phyloP scores from a whole-genome alignment of 805 yeast genomes.

The Cyberlindnera xylosilytica region DNA sequence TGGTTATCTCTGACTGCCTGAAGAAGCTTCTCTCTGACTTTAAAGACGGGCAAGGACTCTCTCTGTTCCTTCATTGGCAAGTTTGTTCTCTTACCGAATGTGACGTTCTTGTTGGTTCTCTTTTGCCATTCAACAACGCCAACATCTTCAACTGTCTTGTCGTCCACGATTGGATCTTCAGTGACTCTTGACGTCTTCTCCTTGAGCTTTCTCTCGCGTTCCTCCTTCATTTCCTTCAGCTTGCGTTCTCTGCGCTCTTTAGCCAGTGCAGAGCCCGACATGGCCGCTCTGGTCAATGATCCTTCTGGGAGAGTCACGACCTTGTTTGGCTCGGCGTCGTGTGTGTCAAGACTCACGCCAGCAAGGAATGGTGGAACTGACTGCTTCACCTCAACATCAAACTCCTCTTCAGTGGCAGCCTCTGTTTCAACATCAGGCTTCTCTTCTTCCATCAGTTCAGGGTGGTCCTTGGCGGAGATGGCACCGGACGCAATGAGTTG shows the following conservation, averaged over 20 bases:
- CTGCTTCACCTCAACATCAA: constrained; percentile 71
- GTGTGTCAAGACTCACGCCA: constrained; percentile 41
- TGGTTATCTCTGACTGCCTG: constrained; percentile 59
- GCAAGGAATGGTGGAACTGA: constrained; percentile 70
- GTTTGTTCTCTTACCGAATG: constrained; percentile 37
- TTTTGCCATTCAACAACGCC: constrained; percentile 28
- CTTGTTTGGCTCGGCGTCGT: constrained; percentile 48
- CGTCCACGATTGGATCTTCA: constrained; percentile 12
- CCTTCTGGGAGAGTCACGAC: constrained; percentile 78
- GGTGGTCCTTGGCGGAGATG: constrained; percentile 62
- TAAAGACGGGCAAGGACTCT: constrained; percentile 70
- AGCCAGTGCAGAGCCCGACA: constrained; percentile 67
- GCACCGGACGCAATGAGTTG: constrained; percentile 83
- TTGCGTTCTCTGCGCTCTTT: constrained; percentile 61
- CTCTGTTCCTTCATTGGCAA: constrained; percentile 50
- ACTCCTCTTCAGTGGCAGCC: constrained; percentile 34
- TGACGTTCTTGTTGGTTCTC: constrained; percentile 27
- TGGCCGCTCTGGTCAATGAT: constrained; percentile 70
- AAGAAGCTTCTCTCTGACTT: constrained; percentile 58
- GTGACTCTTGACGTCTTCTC: constrained; percentile 28
- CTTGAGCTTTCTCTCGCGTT: constrained; percentile 51
- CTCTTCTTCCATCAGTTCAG: constrained; percentile 49
- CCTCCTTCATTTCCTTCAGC: constrained; percentile 46
- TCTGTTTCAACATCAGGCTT: constrained; percentile 25
- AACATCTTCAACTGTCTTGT: constrained; percentile 14